Base-by-base conservation (phyloP, 1,284 basidiomycete genomes). In the Bjerkandera adusta region DNA sequence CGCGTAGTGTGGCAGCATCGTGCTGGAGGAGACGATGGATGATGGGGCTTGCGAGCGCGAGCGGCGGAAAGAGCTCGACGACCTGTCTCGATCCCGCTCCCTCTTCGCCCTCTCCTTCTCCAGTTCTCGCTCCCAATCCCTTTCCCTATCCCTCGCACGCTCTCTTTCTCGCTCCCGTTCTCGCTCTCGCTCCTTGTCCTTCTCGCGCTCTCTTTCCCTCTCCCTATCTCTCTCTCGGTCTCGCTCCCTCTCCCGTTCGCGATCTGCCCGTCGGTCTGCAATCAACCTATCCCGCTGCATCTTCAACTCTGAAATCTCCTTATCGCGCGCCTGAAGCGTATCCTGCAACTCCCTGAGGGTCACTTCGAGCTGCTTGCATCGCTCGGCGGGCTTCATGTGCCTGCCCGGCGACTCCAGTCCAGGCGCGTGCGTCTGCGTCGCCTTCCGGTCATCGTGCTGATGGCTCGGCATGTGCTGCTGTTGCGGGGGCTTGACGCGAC, bases 321-420 rank as follows among this genome's bases (percentile, higher is more conserved):
- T 58, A 53, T 69, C 67, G 42, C 63, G 63, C 21, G 53, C 38
- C 25, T 59, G 55, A 45, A 67, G 54, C 6, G 55, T 48, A 26
- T 68, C 66, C 47, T 64, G 62, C 47, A 65, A 57, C 41, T 67
- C 64, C 27, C 60, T 56, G 27, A 69, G 64, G 3, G 76, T 70
- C 57, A 69, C 75, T 57, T 87, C 84, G 42, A 87, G 68, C 56
- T 71, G 62, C 59, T 70, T 76, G 62, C 76, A 83, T 13, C 77
- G 72, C 51, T 85, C 83, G 43, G 81, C 73, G 30, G 82, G 67
- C 44, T 74, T 76, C 33, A 71, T 63, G 20, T 44, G 55, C 10
- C 45, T 34, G 11, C 20, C 32, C 6, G 46, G 45, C 22, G 49
- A 37, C 27, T 49, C 46, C 15, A 36, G 36, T 3, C 46, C 46